Percentiles rank a stretch among this genome's conserved stretches.
These are phyloP conservation scores for Clohesyomyces aquaticus DNA, from an alignment of 495 filamentous ascomycete genomes.

Conservation along the genomic window DNA sequence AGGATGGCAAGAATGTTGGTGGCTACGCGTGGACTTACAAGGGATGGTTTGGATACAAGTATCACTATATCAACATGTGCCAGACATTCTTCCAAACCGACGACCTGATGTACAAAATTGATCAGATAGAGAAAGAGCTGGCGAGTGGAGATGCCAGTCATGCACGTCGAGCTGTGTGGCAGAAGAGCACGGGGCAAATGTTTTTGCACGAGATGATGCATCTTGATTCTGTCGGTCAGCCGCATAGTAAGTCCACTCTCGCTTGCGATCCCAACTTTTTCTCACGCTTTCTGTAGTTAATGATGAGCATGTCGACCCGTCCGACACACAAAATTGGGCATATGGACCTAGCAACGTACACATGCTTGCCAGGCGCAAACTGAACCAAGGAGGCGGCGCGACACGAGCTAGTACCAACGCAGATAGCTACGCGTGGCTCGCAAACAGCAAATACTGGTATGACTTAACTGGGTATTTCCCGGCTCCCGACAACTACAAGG, in stretches of 20 bases:
- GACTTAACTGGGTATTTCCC: constrained; percentile 14
- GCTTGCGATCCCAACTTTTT: neutral
- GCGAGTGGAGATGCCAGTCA: neutral
- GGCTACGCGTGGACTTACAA: constrained; percentile 15
- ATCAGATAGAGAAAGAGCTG: constrained; percentile 5
- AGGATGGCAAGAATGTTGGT: constrained; percentile 11
- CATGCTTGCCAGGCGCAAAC: constrained; percentile 8
- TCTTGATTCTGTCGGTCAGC: constrained; percentile 20
- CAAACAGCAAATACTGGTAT: constrained; percentile 8
- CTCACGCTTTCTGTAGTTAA: constrained; percentile 8
- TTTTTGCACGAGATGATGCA: constrained; percentile 23
- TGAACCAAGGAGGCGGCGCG: constrained; percentile 10
- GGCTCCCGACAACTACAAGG: no score
- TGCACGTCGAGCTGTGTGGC: neutral
- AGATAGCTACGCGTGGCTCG: constrained; percentile 14
- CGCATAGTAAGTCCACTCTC: constrained; percentile 20
- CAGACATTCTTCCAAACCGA: neutral
- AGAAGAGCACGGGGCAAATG: constrained; percentile 1
- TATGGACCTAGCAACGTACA: constrained; percentile 8
- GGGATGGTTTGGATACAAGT: constrained; percentile 9
- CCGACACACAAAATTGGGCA: neutral
- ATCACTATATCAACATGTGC: constrained; percentile 17
- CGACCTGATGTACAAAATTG: constrained; percentile 1
- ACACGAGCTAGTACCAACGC: constrained; percentile 7
- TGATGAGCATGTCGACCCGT: constrained; percentile 6